phyloP scores from a whole-genome alignment of 2,329 filamentous ascomycete genomes.

The Aspergillus amoenus region DNA sequence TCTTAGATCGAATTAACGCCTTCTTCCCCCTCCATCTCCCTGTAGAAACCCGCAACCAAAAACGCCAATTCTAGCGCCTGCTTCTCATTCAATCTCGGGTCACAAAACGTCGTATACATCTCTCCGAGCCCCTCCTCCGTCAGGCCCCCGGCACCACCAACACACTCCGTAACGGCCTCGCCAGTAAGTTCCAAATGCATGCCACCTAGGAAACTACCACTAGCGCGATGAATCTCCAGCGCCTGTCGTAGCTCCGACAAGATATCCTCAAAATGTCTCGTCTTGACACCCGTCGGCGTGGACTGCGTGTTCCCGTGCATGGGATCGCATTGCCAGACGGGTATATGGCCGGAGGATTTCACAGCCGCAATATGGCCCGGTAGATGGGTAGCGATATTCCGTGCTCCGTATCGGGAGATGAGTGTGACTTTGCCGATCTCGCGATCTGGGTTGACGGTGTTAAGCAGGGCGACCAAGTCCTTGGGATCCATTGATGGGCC shows the following conservation, averaged over 20 bases:
- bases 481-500: constrained; percentile 76
- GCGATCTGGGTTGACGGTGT: constrained; percentile 77
- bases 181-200: constrained; percentile 95
- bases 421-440: constrained; percentile 93
- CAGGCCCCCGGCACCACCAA: constrained; percentile 83
- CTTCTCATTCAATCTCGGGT: constrained; percentile 94
- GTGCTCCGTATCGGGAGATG: constrained; percentile 90
- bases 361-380: constrained; percentile 87
- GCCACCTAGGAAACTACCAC: constrained; percentile 84
- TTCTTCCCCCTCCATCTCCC: constrained; percentile 43
- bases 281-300: constrained; percentile 81
- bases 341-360: constrained; percentile 69
- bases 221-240: constrained; percentile 77
- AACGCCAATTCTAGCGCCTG: constrained; percentile 95
- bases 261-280: constrained; percentile 85
- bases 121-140: constrained; percentile 84
- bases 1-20: constrained; percentile 17
- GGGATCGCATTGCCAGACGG: constrained; percentile 98
- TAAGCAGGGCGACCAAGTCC: constrained; percentile 76
- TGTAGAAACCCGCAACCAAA: constrained; percentile 80
- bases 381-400: constrained; percentile 71
- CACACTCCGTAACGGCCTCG: constrained; percentile 93
- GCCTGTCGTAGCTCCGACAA: constrained; percentile 82
- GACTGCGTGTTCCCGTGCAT: constrained; percentile 83
- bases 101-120: constrained; percentile 95